phyloP scores from a whole-genome alignment of 176 grass and related monocot species.

The Typha latifolia region DNA sequence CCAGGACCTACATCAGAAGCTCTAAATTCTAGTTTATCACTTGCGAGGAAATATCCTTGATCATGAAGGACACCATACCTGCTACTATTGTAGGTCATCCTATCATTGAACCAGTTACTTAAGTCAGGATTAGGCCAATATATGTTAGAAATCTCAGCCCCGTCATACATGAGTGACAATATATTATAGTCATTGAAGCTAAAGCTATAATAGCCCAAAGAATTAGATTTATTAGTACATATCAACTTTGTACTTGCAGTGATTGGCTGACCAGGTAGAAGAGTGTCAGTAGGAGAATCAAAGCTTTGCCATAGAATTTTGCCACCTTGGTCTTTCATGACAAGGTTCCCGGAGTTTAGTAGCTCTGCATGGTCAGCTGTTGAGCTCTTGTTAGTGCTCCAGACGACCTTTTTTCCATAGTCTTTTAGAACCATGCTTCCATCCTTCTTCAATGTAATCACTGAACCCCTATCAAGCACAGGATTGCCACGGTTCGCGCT shows the following conservation, averaged over 20 bases:
- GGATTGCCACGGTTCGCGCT: slow-evolving; percentile 24
- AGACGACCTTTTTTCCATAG: slow-evolving; percentile 20
- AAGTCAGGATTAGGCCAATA: slow-evolving; percentile 42
- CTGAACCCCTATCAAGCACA: slow-evolving; percentile 20
- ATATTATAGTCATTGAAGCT: slow-evolving; percentile 23
- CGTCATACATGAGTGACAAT: slow-evolving; percentile 32
- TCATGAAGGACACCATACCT: slow-evolving; percentile 19
- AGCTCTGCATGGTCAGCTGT: slow-evolving; percentile 23
- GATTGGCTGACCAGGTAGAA: slow-evolving; percentile 36
- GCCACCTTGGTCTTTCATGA: slow-evolving; percentile 20
- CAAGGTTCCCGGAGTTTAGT: slow-evolving; percentile 33
- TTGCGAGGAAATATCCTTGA: slow-evolving; percentile 16
- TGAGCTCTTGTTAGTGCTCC: slow-evolving; percentile 22
- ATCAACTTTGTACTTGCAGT: slow-evolving; percentile 30
- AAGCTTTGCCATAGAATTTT: slow-evolving; percentile 43
- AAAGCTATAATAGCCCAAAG: slow-evolving; percentile 24
- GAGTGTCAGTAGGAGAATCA: slow-evolving; percentile 36
- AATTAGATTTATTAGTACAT: neutral
- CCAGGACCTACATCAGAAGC: slow-evolving; percentile 19
- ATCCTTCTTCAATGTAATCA: slow-evolving; percentile 22
- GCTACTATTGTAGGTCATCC: slow-evolving; percentile 26
- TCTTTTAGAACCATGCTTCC: slow-evolving; percentile 37
- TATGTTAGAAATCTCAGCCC: slow-evolving; percentile 27
- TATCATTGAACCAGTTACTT: slow-evolving; percentile 11
- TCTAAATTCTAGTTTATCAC: slow-evolving; percentile 19